These are phyloP conservation scores for Cystofilobasidium capitatum DNA, from an alignment of 768 basidiomycete species.

Conservation along the genomic window DNA sequence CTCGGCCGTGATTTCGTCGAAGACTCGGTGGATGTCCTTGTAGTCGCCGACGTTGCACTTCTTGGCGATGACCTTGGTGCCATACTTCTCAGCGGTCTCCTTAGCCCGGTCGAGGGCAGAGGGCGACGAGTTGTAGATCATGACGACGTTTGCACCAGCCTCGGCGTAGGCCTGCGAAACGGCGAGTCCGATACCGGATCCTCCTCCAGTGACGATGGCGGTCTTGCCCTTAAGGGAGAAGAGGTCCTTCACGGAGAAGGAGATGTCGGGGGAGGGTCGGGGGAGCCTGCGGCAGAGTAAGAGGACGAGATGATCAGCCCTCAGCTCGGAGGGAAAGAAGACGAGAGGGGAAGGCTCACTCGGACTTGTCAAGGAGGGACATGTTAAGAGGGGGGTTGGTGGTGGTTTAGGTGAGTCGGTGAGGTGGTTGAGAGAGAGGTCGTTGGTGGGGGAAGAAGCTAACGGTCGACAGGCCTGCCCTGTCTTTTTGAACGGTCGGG, in stretches of 20 bases:
- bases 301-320: too few relatives aligned
- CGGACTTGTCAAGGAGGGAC: too few relatives aligned
- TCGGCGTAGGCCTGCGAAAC: conserved; percentile 28
- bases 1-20: conserved; percentile 17
- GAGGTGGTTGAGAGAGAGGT: too few relatives aligned
- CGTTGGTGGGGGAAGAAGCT: too few relatives aligned
- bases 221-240: conserved; percentile 28
- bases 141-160: conserved; percentile 26
- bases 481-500: too few relatives aligned
- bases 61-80: conserved; percentile 21
- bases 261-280: conserved; percentile 4
- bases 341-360: too few relatives aligned
- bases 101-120: conserved; percentile 19
- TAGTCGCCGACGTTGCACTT: conserved; percentile 25
- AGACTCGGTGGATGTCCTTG: conserved; percentile 10
- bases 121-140: conserved; percentile 27
- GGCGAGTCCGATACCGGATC: conserved; percentile 27
- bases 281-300: too few relatives aligned
- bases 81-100: conserved; percentile 24
- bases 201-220: conserved; percentile 21
- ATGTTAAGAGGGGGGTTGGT: too few relatives aligned
- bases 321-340: too few relatives aligned
- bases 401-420: too few relatives aligned
- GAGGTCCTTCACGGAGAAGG: conserved; percentile 27
- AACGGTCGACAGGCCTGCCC: too few relatives aligned